Conservation (phyloP, 1,139 yeast genomes). For the Suhomyces bokatorum region DNA sequence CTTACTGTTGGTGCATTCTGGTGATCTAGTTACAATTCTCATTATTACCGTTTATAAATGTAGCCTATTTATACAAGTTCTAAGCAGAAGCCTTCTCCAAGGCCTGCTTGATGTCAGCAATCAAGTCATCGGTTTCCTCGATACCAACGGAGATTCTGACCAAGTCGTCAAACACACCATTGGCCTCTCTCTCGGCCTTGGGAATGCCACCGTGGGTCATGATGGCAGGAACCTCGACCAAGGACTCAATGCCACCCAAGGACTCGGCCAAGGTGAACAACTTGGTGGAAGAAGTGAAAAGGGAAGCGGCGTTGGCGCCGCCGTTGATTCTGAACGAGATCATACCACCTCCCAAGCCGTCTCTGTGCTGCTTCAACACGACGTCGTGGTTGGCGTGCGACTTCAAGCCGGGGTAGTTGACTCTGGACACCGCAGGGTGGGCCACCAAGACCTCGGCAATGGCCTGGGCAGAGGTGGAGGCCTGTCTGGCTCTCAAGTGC, state of each 20-base stretch:
- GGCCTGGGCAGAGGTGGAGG: constrained; percentile 63
- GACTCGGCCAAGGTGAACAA: constrained; percentile 87
- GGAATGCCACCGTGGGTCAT: constrained; percentile 96
- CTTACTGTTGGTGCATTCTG: no score
- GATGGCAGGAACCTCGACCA: constrained; percentile 85
- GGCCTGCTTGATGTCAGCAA: constrained; percentile 74
- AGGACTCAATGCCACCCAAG: constrained; percentile 85
- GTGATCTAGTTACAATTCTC: no score
- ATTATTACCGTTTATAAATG: neutral
- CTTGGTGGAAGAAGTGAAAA: constrained; percentile 72
- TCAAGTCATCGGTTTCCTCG: constrained; percentile 77
- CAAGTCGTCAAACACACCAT: constrained; percentile 82
- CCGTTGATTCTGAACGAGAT: constrained; percentile 84
- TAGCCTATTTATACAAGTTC: constrained; percentile 5
- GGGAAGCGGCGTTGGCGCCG: constrained; percentile 74
- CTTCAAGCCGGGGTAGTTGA: constrained; percentile 81
- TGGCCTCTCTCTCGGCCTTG: constrained; percentile 71
- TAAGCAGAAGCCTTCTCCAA: constrained; percentile 35
- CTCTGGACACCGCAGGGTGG: constrained; percentile 57
- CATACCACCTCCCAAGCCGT: constrained; percentile 90
- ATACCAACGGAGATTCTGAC: constrained; percentile 85
- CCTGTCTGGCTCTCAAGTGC: constrained; percentile 76
- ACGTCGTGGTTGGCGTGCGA: constrained; percentile 64
- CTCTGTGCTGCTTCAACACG: constrained; percentile 75
- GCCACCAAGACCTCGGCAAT: constrained; percentile 66